These are phyloP conservation scores for Metschnikowia peoriensis DNA, from an alignment of 805 yeast genomes.

Conservation along the genomic window DNA sequence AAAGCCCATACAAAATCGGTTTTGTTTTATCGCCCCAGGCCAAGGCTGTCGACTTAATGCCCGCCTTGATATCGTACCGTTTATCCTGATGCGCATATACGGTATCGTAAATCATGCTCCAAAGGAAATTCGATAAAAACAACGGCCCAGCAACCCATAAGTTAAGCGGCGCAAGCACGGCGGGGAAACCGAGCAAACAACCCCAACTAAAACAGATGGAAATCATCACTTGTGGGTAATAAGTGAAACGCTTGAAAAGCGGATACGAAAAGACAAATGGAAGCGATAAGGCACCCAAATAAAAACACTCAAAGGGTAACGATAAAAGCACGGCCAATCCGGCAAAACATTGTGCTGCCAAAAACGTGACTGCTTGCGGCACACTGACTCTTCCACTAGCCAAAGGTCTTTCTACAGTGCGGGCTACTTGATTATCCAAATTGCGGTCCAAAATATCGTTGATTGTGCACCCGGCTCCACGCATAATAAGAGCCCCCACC, in stretches of 20 bases:
- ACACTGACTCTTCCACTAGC: conserved; percentile 80
- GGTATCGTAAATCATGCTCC: conserved; percentile 97
- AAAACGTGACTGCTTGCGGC: conserved; percentile 65
- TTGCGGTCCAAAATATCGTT: conserved; percentile 86
- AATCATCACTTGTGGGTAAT: conserved; percentile 87
- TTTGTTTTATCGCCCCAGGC: conserved; percentile 88
- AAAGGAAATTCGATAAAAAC: conserved; percentile 70
- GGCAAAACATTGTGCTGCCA: conserved; percentile 68
- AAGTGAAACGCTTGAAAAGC: conserved; percentile 88
- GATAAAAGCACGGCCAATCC: conserved; percentile 72
- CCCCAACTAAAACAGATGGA: conserved; percentile 93
- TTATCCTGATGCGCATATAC: conserved; percentile 98
- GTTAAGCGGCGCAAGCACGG: conserved; percentile 80
- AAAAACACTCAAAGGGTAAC: conserved; percentile 79
- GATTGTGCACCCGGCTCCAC: conserved; percentile 97
- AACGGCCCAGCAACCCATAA: conserved; percentile 75
- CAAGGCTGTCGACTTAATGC: conserved; percentile 92
- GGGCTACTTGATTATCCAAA: conserved; percentile 77
- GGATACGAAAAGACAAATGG: conserved; percentile 86
- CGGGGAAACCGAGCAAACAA: conserved; percentile 90
- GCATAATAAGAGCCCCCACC: conserved; percentile 84
- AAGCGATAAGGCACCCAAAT: conserved; percentile 77
- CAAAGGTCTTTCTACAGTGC: conserved; percentile 90
- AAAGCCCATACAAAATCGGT: conserved; percentile 60
- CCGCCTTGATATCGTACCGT: conserved; percentile 80